These are phyloP conservation scores for Fusarium globosum DNA, from an alignment of 2,329 filamentous ascomycete species.

Conservation along the genomic window DNA sequence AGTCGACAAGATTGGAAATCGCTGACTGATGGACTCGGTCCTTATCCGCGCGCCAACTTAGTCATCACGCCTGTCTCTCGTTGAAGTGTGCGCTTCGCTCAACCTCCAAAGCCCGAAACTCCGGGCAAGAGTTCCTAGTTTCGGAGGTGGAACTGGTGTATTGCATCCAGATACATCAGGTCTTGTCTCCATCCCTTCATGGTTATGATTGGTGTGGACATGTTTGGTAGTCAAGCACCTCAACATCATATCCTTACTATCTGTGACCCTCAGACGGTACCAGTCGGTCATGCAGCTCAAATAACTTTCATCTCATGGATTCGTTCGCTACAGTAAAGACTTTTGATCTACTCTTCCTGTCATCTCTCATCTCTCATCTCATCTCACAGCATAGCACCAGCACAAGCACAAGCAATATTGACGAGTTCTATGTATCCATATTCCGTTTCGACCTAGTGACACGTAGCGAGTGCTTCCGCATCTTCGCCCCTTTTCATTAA, in stretches of 20 bases:
- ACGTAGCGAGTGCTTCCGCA: slow-evolving; percentile 49
- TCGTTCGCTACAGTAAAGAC: slow-evolving; percentile 16
- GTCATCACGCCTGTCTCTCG: slow-evolving; percentile 27
- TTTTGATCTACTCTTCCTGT: slow-evolving; percentile 17
- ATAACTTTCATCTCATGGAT: slow-evolving; percentile 10
- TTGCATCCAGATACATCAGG: neutral
- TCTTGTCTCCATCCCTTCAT: neutral
- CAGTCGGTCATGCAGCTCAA: neutral
- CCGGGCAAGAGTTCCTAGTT: neutral
- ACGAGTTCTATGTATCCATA: slow-evolving; percentile 47
- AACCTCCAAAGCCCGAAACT: neutral
- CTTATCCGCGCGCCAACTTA: slow-evolving; percentile 40
- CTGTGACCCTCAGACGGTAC: neutral
- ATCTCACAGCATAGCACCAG: slow-evolving; percentile 22
- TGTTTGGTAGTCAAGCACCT: too few relatives aligned
- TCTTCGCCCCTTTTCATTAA: slow-evolving; percentile 50
- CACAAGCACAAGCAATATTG: slow-evolving; percentile 33
- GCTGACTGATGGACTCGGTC: slow-evolving; percentile 36
- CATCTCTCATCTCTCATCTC: slow-evolving; percentile 24
- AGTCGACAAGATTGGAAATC: slow-evolving; percentile 32
- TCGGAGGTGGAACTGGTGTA: neutral
- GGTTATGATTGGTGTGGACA: neutral
- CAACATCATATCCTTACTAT: neutral
- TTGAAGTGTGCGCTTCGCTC: neutral
- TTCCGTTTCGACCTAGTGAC: slow-evolving; percentile 50